A percentile compares a stretch with the other conserved stretches of the same genome.
Conservation (phyloP, 257 asterid species). For the Penstemon davidsonii region DNA sequence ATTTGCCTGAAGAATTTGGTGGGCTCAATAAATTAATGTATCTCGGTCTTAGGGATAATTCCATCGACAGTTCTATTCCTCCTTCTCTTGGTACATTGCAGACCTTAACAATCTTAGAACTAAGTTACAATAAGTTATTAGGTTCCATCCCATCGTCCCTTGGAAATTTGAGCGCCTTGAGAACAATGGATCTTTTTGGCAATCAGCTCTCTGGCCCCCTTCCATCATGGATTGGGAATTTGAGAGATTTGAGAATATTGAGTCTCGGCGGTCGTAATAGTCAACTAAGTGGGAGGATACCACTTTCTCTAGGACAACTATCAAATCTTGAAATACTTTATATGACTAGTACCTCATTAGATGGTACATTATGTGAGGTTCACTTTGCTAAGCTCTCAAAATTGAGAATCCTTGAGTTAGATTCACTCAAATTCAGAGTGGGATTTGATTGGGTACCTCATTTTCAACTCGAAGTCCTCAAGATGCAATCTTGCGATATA, state of each 20-base stretch:
- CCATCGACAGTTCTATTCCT: background rate
- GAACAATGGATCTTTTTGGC: background rate
- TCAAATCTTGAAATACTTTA: background rate
- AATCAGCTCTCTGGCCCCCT: too few species aligned
- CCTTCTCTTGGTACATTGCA: too few species aligned
- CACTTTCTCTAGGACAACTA: background rate
- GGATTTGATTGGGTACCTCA: background rate
- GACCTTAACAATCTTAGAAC: too few species aligned
- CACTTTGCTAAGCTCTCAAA: constrained; percentile 17
- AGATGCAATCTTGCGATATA: background rate
- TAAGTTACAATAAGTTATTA: too few species aligned
- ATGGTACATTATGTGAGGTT: constrained; percentile 2
- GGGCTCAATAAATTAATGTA: too few species aligned
- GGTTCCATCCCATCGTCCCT: background rate
- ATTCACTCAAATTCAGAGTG: background rate
- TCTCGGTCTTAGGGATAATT: too few species aligned
- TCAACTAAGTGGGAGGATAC: too few species aligned
- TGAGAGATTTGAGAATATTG: background rate
- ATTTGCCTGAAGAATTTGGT: too few species aligned
- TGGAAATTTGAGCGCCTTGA: background rate
- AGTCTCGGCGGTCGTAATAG: background rate
- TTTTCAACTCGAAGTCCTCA: background rate
- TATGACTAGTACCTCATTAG: background rate
- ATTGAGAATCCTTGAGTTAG: background rate
- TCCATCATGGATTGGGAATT: too few species aligned